Base-by-base conservation (phyloP, 75 land plant genomes). In the Picea sitchensis region DNA sequence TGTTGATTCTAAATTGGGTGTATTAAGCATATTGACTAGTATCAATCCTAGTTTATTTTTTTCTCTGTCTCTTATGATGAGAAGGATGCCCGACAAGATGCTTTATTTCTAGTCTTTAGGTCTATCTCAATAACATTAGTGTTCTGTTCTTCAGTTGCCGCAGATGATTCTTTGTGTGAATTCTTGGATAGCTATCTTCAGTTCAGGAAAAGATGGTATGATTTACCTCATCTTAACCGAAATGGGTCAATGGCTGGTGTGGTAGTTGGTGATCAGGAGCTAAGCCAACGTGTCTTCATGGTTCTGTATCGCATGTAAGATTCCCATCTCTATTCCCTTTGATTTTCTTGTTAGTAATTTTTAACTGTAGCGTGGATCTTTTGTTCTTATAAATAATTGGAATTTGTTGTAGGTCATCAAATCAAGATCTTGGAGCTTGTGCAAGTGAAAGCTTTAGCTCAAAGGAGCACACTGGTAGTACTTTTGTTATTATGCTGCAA, bases 121-220 rank as follows among this genome's bases (percentile, higher is more conserved):
- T 61, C 44, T 38, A 36, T n/a, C 31, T 65, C 47, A 78, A n/a
- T 34, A 63, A 63, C n/a, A 59, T 23, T 61, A 31, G 56, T 9
- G 30, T 81, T 58, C 32, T 59, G 34, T 80, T n/a, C 57, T 65
- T 34, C 88, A 97, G 99, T 97, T 83, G 91, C 91, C 57, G 85
- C 65, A 54, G 91, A 95, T 77, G 76, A 61, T 36, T 88, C 99
- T 1, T 81, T 97, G 79, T 85, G 87, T 74, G 86, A 82, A 58
- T 97, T 93, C 76, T 78, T 97, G 76, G 98, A 95, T 86, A 97
- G 94, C 85, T 97, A 88, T 79, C 86, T 97, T 64, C 91, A 91
- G 77, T 95, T 90, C 77, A 87, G 96, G 81, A 88, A 87, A 59
- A 85, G 99, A 81, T 97, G 99, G 98, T 97, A 93, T 85, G 96